Evolutionary conservation across 1,139 yeast genomes (phyloP), one percentile per base, ranked within the genome.

Genomic region (Scheffersomyces stambukii): DNA sequence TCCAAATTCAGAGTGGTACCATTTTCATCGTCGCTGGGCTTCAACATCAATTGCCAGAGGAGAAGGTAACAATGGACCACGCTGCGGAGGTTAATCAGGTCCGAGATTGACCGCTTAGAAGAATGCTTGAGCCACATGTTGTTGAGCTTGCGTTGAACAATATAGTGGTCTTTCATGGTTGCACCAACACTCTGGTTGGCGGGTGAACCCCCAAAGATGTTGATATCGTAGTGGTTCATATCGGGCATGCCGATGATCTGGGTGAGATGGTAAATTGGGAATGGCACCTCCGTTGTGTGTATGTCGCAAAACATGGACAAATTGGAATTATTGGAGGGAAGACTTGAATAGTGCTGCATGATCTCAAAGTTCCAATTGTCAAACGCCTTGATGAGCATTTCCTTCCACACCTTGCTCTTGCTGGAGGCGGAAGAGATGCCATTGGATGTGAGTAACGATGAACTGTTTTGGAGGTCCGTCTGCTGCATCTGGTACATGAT

Each of bases 151-250:
- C 61, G 60, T 41, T 65, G 73, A 15, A 74, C 82, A 19, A 67
- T 61, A 36, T 57, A 60, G 41, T 71, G 69, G 46, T 73, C 91
- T 32, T 65, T 61, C 13, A 61, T 52, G 6, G 75, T 70, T 2
- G 86, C 82, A 30, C 66, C 69, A 16, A 83, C 93, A 50, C 83
- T 84, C 77, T 83, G 81, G 42, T 86, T 71, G 47, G 82, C 77
- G 0, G 93, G 91, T 2, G 88, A 82, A 2, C 96, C 96, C 5
- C 89, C 81, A 50, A 66, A 80, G 6, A 82, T 78, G 31, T 82
- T 83, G 33, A 82, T 73, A 51, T 85, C 95, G 51, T 81, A 78
- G 39, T 83, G 86, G 34, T 82, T 77, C 19, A 82, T 68, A 28
- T 83, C 72, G 1, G 67, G 45, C 43, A 65, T 64, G 45, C 85